phyloP scores from a whole-genome alignment of 176 grass and related monocot species.

The Ampelocalamus luodianensis region DNA sequence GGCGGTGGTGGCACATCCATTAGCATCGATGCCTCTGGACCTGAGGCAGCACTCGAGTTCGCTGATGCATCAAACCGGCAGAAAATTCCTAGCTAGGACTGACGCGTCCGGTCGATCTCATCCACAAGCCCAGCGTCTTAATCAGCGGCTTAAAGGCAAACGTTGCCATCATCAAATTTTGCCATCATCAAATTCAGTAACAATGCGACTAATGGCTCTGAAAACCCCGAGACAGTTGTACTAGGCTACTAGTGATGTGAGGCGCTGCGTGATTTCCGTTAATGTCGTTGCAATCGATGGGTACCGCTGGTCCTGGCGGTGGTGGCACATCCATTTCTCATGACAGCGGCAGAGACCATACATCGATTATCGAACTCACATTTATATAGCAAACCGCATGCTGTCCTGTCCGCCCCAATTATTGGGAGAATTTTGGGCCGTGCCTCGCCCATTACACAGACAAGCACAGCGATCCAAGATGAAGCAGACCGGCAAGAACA shows the following conservation, averaged over 20 bases:
- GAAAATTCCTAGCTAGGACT: constrained; percentile 9
- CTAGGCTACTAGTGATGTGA: neutral
- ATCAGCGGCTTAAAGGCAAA: neutral
- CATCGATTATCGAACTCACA: neutral
- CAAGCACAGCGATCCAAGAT: neutral
- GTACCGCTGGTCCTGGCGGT: neutral
- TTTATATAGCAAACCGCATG: neutral
- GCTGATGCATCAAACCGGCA: constrained; percentile 17
- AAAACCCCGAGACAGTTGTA: too few species aligned
- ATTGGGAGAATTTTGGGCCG: neutral
- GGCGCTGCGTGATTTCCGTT: constrained; percentile 17
- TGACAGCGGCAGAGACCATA: too few species aligned
- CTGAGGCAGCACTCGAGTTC: neutral
- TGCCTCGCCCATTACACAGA: neutral
- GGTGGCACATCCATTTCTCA: constrained; percentile 30
- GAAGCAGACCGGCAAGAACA: neutral
- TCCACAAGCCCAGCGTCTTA: neutral
- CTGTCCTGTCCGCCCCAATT: neutral
- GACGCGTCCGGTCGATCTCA: neutral
- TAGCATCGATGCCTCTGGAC: neutral
- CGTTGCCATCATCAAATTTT: too few species aligned
- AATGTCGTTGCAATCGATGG: neutral
- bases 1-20: neutral
- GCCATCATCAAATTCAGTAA: constrained; percentile 6
- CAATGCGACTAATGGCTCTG: neutral